Evolutionary conservation across 306 rosid genomes (phyloP).

Genomic region (Begonia loranthoides): DNA sequence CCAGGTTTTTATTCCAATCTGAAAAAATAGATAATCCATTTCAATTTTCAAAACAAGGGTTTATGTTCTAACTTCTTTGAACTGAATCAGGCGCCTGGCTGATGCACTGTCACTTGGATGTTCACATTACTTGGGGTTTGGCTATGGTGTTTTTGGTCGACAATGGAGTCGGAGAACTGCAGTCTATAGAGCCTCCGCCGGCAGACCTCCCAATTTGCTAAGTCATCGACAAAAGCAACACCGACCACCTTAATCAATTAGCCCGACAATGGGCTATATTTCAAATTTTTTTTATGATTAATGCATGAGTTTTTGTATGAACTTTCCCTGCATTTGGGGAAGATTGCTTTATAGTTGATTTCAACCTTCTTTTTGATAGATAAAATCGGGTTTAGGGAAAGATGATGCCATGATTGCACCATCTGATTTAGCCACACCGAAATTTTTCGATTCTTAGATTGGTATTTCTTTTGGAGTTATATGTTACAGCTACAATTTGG

Average conservation of each 20-base stretch:
- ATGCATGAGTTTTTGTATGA: background rate
- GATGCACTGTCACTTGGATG: slow-evolving; percentile 95
- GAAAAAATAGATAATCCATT: too few relatives aligned
- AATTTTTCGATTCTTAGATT: background rate
- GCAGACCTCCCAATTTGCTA: slow-evolving; percentile 64
- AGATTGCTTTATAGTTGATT: background rate
- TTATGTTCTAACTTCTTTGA: background rate
- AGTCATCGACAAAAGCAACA: background rate
- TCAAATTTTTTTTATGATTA: background rate
- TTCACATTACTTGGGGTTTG: slow-evolving; percentile 85
- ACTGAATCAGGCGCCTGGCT: slow-evolving; percentile 65
- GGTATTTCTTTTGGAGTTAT: background rate
- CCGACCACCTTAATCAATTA: too few relatives aligned
- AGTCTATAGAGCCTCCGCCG: slow-evolving; percentile 64
- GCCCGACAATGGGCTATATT: background rate
- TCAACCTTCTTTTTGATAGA: background rate
- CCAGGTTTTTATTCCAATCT: slow-evolving; percentile 37
- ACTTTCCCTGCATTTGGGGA: background rate
- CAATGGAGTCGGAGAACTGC: slow-evolving; percentile 61
- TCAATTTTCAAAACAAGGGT: background rate
- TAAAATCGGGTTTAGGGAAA: background rate
- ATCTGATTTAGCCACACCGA: background rate
- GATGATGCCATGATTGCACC: background rate
- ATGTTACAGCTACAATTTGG: background rate
- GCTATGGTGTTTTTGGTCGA: slow-evolving; percentile 84